Base-by-base conservation (phyloP, 1,284 basidiomycete genomes). In the Phenoliferia sp. region DNA sequence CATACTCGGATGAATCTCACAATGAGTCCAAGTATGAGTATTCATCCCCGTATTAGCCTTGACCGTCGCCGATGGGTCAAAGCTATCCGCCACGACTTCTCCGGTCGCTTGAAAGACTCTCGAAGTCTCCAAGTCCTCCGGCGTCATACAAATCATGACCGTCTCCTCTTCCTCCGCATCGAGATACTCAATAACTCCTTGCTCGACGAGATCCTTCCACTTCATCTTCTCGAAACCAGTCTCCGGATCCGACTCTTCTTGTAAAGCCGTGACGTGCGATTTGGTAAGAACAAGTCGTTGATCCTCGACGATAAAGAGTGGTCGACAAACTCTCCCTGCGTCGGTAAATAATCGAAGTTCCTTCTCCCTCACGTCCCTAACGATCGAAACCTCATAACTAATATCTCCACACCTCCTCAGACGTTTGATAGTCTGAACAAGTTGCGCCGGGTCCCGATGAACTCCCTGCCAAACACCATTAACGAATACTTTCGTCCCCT, bases 391-490 rank as follows among this genome's bases (percentile, higher is more conserved):
- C 80, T 99, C 95, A 61, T 91, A 87, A 77, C 90, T 92, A 78
- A 99, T 94, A 79, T 98, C 94, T 74, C 96, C 93, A 78, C 92
- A 94, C 73, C 96, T 84, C 70, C 96, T 87, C 72, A 99, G 85
- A 75, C 90, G 89, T 79, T 94, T 90, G 77, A 99, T 86, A 29
- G 94, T 97, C 77, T 90, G 89, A 71, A 98, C 92, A 63, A 99
- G 84, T 74, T 92, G 90, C 59, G 88, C 88, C 22, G 95, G 92
- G 75, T 98, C 91, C 67, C 94, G 90, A 81, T 98, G 94, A n/a
- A 98, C 92, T 73, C 96, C 96, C 85, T 97, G 93, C 96, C 96
- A 99, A 15, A 98, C 94, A 77, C 96, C 96, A 76, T 99, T 99
- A 71, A 99, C 92, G 80, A 99, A 99, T 48, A 99, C 92, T 81